phyloP scores from a whole-genome alignment of 2,329 filamentous ascomycete species.

The Nannizzia gypsea region DNA sequence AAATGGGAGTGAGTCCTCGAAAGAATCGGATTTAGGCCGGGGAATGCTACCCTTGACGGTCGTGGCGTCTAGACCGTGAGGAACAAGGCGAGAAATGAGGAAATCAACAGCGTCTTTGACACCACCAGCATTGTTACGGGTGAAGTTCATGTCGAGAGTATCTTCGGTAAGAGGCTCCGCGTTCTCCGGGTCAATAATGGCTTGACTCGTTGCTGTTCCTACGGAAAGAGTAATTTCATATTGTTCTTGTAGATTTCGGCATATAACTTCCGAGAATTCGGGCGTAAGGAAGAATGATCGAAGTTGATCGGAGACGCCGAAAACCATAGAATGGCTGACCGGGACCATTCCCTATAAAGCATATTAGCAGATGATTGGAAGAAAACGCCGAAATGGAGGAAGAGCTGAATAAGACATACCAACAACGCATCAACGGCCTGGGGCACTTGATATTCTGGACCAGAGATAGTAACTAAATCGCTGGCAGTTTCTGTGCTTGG shows the following conservation, averaged over 20 bases:
- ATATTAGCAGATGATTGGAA: constrained; percentile 20
- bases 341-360: constrained; percentile 73
- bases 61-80: constrained; percentile 74
- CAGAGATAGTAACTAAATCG: constrained; percentile 88
- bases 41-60: constrained; percentile 90
- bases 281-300: constrained; percentile 70
- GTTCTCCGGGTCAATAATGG: constrained; percentile 24
- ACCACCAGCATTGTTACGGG: constrained; percentile 90
- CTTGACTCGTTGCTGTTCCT: constrained; percentile 36
- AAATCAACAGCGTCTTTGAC: constrained; percentile 95
- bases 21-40: constrained; percentile 96
- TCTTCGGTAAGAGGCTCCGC: constrained; percentile 37
- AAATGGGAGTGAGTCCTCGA: constrained; percentile 91
- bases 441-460: constrained; percentile 95
- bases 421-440: constrained; percentile 92
- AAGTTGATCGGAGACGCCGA: constrained; percentile 63
- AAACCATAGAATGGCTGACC: constrained; percentile 81
- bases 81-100: constrained; percentile 71
- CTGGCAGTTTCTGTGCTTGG: constrained; percentile 95
- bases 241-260: constrained; percentile 74
- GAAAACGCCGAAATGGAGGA: not conserved
- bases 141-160: constrained; percentile 65
- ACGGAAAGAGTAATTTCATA: constrained; percentile 82
- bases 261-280: constrained; percentile 68
- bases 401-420: constrained; percentile 39